Percentiles rank a stretch among this genome's conserved stretches.
These are phyloP conservation scores for Backusella macrospora DNA, from an alignment of 192 early-diverging fungal genomes.

Conservation along the genomic window DNA sequence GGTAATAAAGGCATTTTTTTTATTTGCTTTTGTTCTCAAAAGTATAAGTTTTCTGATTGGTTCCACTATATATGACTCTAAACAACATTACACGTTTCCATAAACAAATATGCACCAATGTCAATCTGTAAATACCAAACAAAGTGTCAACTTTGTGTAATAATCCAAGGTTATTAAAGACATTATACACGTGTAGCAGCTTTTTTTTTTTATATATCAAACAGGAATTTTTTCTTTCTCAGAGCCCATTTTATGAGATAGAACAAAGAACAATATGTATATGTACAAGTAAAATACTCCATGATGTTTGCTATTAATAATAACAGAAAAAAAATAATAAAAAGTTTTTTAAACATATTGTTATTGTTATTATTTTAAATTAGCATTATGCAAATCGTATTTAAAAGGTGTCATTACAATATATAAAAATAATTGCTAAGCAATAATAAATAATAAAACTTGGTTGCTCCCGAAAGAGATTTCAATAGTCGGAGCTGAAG, in stretches of 20 bases:
- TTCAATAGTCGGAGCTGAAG: conserved; percentile 1
- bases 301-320: neutral
- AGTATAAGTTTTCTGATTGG: neutral
- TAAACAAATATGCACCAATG: conserved; percentile 13
- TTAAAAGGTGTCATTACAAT: neutral
- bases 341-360: neutral
- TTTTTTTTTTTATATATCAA: neutral
- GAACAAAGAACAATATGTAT: neutral
- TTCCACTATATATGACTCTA: neutral
- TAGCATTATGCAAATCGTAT: neutral
- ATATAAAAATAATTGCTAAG: conserved; percentile 2
- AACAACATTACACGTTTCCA: conserved; percentile 5
- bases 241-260: neutral
- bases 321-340: neutral
- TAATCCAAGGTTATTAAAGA: neutral
- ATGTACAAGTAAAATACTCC: neutral
- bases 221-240: neutral
- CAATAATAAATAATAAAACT: neutral
- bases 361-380: neutral
- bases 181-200: neutral
- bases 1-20: neutral
- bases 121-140: conserved; percentile 2
- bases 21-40: neutral
- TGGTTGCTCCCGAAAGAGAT: neutral
- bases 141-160: conserved; percentile 12